Base-by-base conservation (phyloP, 805 yeast genomes). In the Kuraishia capsulata region DNA sequence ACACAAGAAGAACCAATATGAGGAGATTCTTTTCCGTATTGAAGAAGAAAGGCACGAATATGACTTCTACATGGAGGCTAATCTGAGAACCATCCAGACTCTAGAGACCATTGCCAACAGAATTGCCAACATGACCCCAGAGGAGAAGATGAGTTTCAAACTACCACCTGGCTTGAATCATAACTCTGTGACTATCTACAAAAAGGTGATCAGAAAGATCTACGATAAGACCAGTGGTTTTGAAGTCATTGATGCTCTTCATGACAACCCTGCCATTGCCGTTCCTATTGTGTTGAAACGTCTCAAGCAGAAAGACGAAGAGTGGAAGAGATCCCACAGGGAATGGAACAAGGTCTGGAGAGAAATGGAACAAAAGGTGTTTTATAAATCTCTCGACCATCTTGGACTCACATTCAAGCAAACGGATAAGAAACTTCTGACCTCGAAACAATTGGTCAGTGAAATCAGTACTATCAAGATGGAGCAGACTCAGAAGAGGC, bases 341-440 rank as follows among this genome's bases (percentile, higher is more conserved):
- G 97, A 92, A 57, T 92, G 98, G 97, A 90, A 90, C 62, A 90
- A 90, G 56, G 95, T 88, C 11, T 92, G 99, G 99, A 78, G 99
- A 54, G 97, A 90, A 61, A 78, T 94, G 62, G 98, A 92, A 59
- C 96, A 89, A 54, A 89, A 87, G 52, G 95, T 88, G 0, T 89
- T 84, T 57, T 86, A 78, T 66, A 92, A 92, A 59, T 85, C 96
- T 2, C 68, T 92, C 47, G 99, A 92, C 57, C 98, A 92, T 57
- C 66, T 90, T 44, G 98, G 99, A 1, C 70, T 92, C 50, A 89
- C 97, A 1, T 92, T 92, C 66, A 92, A 92, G 61, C 97, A 92
- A 57, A 84, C 96, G 19, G 99, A 92, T 61, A 90, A 92, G 59
- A 90, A 92, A 58, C 63, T 87, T 40, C 63, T 92, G 49, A 87